Evolutionary conservation across 2,329 filamentous ascomycete genomes (phyloP).

Genomic region (Alternaria triticimaculans): DNA sequence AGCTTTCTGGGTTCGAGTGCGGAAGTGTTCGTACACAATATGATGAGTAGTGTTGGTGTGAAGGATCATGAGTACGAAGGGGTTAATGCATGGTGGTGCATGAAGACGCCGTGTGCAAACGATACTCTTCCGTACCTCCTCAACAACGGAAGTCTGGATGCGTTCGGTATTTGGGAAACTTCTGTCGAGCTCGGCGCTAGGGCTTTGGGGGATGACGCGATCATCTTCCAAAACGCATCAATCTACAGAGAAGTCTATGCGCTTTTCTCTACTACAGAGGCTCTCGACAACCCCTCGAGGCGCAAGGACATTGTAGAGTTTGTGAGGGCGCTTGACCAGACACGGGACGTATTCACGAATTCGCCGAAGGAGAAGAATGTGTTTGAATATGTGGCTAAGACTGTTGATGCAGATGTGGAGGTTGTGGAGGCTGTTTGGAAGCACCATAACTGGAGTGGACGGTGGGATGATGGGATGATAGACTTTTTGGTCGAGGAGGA

Average conservation of each 20-base stretch:
- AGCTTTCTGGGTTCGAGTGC: constrained; percentile 23
- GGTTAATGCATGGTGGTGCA: constrained; percentile 27
- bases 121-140: constrained; percentile 27
- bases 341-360: constrained; percentile 24
- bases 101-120: constrained; percentile 27
- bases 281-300: constrained; percentile 23
- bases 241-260: constrained; percentile 36
- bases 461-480: constrained; percentile 23
- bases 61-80: constrained; percentile 22
- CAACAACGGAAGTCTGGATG: constrained; percentile 22
- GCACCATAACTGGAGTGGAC: constrained; percentile 33
- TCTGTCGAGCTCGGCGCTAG: constrained; percentile 28
- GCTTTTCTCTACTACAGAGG: constrained; percentile 32
- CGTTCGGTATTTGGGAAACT: constrained; percentile 38
- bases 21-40: constrained; percentile 26
- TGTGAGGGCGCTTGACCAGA: constrained; percentile 33
- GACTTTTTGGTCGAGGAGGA: constrained; percentile 34
- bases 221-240: constrained; percentile 28
- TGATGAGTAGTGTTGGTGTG: constrained; percentile 27
- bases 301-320: constrained; percentile 34
- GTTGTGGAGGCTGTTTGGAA: constrained; percentile 33
- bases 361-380: constrained; percentile 17
- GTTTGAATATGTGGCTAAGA: constrained; percentile 23
- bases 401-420: constrained; percentile 21
- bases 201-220: constrained; percentile 22